Conservation (phyloP, 1,284 basidiomycete species). For the Malassezia equina region DNA sequence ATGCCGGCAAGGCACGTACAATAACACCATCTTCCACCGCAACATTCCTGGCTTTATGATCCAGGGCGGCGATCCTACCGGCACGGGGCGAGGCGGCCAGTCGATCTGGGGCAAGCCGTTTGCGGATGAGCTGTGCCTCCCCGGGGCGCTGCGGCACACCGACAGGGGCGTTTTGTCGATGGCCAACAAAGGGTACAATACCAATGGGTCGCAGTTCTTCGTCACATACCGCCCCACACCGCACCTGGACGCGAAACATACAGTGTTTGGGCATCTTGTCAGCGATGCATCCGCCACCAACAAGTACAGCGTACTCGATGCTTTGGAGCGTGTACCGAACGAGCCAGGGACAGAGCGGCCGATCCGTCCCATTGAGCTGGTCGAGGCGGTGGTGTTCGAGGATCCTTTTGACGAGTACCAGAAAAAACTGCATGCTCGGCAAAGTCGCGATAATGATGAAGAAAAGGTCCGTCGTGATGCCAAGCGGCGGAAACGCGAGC, state of each 20-base stretch:
- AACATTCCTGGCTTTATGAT: slow-evolving; percentile 96
- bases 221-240: slow-evolving; percentile 52
- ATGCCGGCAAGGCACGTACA: slow-evolving; percentile 65
- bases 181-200: slow-evolving; percentile 41
- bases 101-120: slow-evolving; percentile 94
- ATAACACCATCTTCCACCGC: slow-evolving; percentile 75
- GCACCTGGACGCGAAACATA: slow-evolving; percentile 69
- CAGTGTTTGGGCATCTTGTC: slow-evolving; percentile 84
- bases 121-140: slow-evolving; percentile 69
- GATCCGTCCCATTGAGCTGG: slow-evolving; percentile 62
- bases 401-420: slow-evolving; percentile 39
- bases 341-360: slow-evolving; percentile 79
- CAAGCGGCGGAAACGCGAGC: slow-evolving; percentile 33
- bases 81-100: slow-evolving; percentile 82
- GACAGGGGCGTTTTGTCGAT: slow-evolving; percentile 35
- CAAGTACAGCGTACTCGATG: slow-evolving; percentile 58
- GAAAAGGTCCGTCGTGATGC: slow-evolving; percentile 24
- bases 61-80: slow-evolving; percentile 91
- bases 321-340: slow-evolving; percentile 68
- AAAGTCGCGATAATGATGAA: slow-evolving; percentile 21
- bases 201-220: slow-evolving; percentile 42
- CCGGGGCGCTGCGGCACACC: slow-evolving; percentile 34
- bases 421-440: slow-evolving; percentile 18
- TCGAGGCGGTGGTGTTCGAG: slow-evolving; percentile 26
- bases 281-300: slow-evolving; percentile 64